Evolutionary conservation across 805 yeast genomes (phyloP), one percentile per base, ranked within the genome.

Genomic region (Starmerella scarabaei): DNA sequence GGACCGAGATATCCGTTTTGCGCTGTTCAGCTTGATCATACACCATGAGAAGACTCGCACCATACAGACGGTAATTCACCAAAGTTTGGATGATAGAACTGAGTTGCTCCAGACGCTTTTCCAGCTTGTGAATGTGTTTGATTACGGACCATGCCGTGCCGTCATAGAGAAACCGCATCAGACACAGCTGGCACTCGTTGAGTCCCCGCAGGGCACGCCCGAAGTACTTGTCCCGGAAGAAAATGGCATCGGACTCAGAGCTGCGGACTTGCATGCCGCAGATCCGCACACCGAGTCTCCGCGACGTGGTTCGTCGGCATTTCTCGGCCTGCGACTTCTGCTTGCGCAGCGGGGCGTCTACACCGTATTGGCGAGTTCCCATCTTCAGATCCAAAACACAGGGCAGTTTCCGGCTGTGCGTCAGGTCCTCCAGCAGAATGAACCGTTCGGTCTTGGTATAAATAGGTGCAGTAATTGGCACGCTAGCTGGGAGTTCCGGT

Each of bases 301-400:
- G 65, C 2, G 91, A 77, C 0, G 97, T 88, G 0, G 97, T 88
- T 41, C 66, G 61, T 3, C 69, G 63, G 59, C 99, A 91, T 60
- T 91, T 91, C 40, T 67, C 67, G 26, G 82, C 63, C 62, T 91
- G 98, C 1, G 94, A 82, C 35, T 63, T 56, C 54, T 76, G 79
- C 60, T 91, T 91, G 36, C 74, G 62, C 12, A 62, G 58, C 5
- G 69, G 67, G 0, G 97, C 96, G 48, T 85, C 94, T n/a, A 88
- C 79, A 8, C 99, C 98, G 54, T 91, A 91, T 60, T 91, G 99
- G 43, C 99, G 69, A 0, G 99, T 88, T 0, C 99, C 99, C 97
- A 91, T 91, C 57, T 91, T 91, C 52, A 91, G 66, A 61, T 91
- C 99, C 36, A 91, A 63, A 0, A 88, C 97, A 56, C 95, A 86